phyloP scores from a whole-genome alignment of 768 basidiomycete species.

The Boletus rubropictus region DNA sequence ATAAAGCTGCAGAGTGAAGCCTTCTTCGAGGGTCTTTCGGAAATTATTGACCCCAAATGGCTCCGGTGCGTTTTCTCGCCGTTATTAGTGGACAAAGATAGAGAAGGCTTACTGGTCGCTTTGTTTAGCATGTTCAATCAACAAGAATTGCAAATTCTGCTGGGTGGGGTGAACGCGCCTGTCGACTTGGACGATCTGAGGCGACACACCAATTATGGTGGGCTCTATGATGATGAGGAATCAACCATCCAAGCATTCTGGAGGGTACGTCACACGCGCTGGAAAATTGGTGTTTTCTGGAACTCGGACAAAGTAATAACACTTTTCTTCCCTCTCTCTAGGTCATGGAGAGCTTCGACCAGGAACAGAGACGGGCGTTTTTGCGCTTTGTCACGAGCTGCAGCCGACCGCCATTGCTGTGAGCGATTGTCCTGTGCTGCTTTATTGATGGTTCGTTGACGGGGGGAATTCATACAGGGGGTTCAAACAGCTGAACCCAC shows the following conservation, averaged over 20 bases:
- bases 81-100: neutral
- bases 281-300: neutral
- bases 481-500: slow-evolving; percentile 81
- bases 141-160: slow-evolving; percentile 85
- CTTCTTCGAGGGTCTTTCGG: slow-evolving; percentile 88
- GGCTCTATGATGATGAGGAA: slow-evolving; percentile 66
- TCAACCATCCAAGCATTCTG: slow-evolving; percentile 76
- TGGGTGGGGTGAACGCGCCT: slow-evolving; percentile 83
- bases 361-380: slow-evolving; percentile 72
- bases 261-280: slow-evolving; percentile 49
- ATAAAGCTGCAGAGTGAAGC: slow-evolving; percentile 79
- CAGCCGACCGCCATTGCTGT: slow-evolving; percentile 83
- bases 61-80: slow-evolving; percentile 43
- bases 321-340: slow-evolving; percentile 18
- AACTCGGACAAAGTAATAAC: neutral
- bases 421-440: slow-evolving; percentile 23
- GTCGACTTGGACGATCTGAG: slow-evolving; percentile 82
- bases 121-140: slow-evolving; percentile 88
- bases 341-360: slow-evolving; percentile 75
- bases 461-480: slow-evolving; percentile 41
- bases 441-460: neutral
- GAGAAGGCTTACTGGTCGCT: slow-evolving; percentile 8
- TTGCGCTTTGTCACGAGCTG: slow-evolving; percentile 92
- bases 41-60: slow-evolving; percentile 91
- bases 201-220: slow-evolving; percentile 75